These are phyloP conservation scores for Elongisporangium anandrum DNA, from an alignment of 352 stramenopile genomes.

Conservation along the genomic window DNA sequence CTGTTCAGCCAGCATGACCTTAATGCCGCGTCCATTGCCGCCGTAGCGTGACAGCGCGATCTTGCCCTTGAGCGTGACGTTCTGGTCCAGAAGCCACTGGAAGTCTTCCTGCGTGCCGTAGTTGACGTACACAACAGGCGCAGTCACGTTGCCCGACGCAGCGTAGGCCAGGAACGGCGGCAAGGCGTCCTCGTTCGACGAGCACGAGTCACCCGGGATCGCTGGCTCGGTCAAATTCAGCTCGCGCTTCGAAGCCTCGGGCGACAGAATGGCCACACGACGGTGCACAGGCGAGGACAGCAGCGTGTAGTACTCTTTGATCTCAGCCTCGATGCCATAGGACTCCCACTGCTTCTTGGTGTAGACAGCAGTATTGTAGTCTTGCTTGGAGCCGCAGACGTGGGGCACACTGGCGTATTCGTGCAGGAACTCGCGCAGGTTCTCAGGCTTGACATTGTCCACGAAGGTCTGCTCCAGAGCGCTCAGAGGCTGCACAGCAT, in stretches of 20 bases:
- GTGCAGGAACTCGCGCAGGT: slow-evolving; percentile 10
- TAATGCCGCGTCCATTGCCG: slow-evolving; percentile 65
- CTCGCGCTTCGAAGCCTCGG: slow-evolving; percentile 17
- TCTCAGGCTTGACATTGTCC: slow-evolving; percentile 1
- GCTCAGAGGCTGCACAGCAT: not conserved
- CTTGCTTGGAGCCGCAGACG: slow-evolving; percentile 32
- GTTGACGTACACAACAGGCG: slow-evolving; percentile 85
- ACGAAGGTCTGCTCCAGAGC: slow-evolving; percentile 7
- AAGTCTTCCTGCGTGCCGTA: slow-evolving; percentile 83
- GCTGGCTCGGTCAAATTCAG: slow-evolving; percentile 56
- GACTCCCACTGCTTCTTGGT: slow-evolving; percentile 49
- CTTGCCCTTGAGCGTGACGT: slow-evolving; percentile 69
- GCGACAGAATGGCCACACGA: slow-evolving; percentile 38
- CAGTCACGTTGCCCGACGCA: slow-evolving; percentile 67
- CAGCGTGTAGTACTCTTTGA: slow-evolving; percentile 62
- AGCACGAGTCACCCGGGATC: slow-evolving; percentile 64
- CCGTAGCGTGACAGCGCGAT: slow-evolving; percentile 87
- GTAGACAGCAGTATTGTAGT: slow-evolving; percentile 61
- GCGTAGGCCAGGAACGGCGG: slow-evolving; percentile 84
- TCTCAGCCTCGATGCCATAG: slow-evolving; percentile 58
- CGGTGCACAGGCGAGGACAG: slow-evolving; percentile 61
- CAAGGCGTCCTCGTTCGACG: slow-evolving; percentile 42
- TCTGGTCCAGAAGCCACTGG: slow-evolving; percentile 55
- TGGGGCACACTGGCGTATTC: slow-evolving; percentile 22
- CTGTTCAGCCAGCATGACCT: slow-evolving; percentile 82